Evolutionary conservation across 176 grass and related monocot species (phyloP), one percentile per base, ranked within the genome.

Genomic region (barley (Hordeum vulgare)): DNA sequence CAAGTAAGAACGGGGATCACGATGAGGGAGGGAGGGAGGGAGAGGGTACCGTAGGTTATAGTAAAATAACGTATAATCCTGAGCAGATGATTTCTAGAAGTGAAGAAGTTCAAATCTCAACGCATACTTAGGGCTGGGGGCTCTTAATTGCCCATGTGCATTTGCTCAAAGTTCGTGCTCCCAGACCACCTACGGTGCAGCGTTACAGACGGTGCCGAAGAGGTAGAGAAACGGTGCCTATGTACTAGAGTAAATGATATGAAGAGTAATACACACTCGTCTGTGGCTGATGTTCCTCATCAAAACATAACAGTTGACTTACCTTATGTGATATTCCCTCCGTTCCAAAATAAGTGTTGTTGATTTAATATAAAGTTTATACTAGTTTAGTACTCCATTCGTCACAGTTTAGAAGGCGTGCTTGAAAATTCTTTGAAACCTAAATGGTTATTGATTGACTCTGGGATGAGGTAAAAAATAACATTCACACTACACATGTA

Each of bases 91-190:
- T 77, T 89, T 53, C 60, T 75, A 47, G 67, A 89, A 71, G 49
- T 11, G 24, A 47, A 73, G 4, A 71, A 28, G 31, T 63, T 17
- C 54, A 75, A 68, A 89, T 84, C 81, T 84, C 87, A 66, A 89
- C 59, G 61, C 40, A 8, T 26, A 6, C n/a, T 71, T 71, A 78
- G 31, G 51, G 53, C 26, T 31, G 23, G 20, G 10, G 6, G 18
- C 12, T 25, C 33, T 83, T 89, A 89, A 89, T 82, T 81, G 44
- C 78, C 63, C 88, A 89, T 85, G 88, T 89, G 83, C 78, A 57
- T 77, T 60, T 64, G 34, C 54, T 63, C 59, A 77, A 78, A 85
- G 41, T n/a, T 4, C 51, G 78, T 81, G 77, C 69, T 67, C 29
- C 87, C 9, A 87, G 63, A 73, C 35, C 47, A 15, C 44, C 44